Percentiles rank a stretch among this genome's conserved stretches.
These are phyloP conservation scores for Rubroboletus pulcherrimus DNA, from an alignment of 768 basidiomycete species.

Conservation along the genomic window DNA sequence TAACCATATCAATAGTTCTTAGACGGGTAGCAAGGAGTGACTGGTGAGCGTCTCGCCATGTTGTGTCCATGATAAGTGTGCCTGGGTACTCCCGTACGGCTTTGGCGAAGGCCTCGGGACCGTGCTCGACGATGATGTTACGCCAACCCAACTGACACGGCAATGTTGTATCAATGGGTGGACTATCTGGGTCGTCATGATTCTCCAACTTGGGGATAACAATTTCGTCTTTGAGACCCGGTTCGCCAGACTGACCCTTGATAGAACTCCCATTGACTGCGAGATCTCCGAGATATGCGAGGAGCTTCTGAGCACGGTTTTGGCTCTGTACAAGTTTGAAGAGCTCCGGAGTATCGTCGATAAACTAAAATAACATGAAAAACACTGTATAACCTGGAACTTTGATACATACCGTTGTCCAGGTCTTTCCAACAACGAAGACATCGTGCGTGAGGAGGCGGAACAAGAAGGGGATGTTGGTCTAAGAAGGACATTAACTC, in stretches of 20 bases:
- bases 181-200: slow-evolving; percentile 69
- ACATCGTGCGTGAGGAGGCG: slow-evolving; percentile 94
- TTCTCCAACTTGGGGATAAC: slow-evolving; percentile 77
- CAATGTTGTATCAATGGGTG: slow-evolving; percentile 70
- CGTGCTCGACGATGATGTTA: slow-evolving; percentile 96
- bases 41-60: slow-evolving; percentile 99
- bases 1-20: slow-evolving; percentile 94
- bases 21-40: slow-evolving; percentile 95
- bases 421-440: slow-evolving; percentile 94
- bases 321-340: slow-evolving; percentile 98
- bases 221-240: slow-evolving; percentile 88
- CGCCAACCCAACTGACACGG: slow-evolving; percentile 94
- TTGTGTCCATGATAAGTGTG: slow-evolving; percentile 95
- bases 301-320: slow-evolving; percentile 96
- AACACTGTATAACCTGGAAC: neutral
- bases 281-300: slow-evolving; percentile 95
- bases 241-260: slow-evolving; percentile 94
- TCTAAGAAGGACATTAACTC: slow-evolving; percentile 43
- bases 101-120: slow-evolving; percentile 97
- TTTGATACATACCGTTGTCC: slow-evolving; percentile 74
- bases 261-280: slow-evolving; percentile 98
- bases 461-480: slow-evolving; percentile 99
- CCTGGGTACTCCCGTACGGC: slow-evolving; percentile 96
- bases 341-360: slow-evolving; percentile 98
- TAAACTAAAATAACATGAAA: slow-evolving; percentile 59